Percentiles rank a stretch among this genome's conserved stretches.
Conservation (phyloP, 176 grass and related monocot species). For the Hordeum marinum region DNA sequence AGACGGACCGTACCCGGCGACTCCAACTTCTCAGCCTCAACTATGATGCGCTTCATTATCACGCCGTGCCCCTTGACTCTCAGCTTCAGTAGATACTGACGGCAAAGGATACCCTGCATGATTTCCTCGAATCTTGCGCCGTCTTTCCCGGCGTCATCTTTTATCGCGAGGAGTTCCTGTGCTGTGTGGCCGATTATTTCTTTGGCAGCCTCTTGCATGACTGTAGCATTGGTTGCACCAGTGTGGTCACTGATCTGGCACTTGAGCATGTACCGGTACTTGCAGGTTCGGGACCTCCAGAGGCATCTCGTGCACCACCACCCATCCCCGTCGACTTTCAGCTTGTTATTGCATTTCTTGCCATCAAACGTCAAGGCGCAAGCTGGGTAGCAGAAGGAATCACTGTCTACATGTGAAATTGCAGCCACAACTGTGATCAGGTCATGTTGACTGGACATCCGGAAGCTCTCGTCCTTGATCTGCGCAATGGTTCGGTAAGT, state of each 20-base stretch:
- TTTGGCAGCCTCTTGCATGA: slow-evolving; percentile 9
- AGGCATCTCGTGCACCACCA: slow-evolving; percentile 73
- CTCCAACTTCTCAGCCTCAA: slow-evolving; percentile 58
- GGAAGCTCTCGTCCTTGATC: slow-evolving; percentile 77
- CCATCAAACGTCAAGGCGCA: slow-evolving; percentile 32
- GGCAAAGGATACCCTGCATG: slow-evolving; percentile 38
- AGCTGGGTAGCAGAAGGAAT: slow-evolving; percentile 69
- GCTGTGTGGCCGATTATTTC: background rate
- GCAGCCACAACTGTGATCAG: slow-evolving; percentile 59
- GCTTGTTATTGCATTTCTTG: slow-evolving; percentile 67
- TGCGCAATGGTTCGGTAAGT: slow-evolving; percentile 47
- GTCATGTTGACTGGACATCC: slow-evolving; percentile 49
- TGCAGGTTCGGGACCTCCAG: slow-evolving; percentile 32
- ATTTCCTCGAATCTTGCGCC: slow-evolving; percentile 45
- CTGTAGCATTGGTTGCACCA: slow-evolving; percentile 45
- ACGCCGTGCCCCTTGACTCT: slow-evolving; percentile 54
- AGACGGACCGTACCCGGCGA: slow-evolving; percentile 33
- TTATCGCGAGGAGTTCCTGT: background rate
- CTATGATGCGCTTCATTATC: slow-evolving; percentile 31
- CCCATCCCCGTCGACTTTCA: slow-evolving; percentile 70
- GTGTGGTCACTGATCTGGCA: slow-evolving; percentile 82
- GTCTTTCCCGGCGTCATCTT: slow-evolving; percentile 40
- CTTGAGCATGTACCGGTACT: slow-evolving; percentile 62
- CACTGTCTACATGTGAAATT: slow-evolving; percentile 41
- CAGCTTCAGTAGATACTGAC: slow-evolving; percentile 61